phyloP scores from a whole-genome alignment of 208 protist species.

The Kentomonas sorsogonicus region DNA sequence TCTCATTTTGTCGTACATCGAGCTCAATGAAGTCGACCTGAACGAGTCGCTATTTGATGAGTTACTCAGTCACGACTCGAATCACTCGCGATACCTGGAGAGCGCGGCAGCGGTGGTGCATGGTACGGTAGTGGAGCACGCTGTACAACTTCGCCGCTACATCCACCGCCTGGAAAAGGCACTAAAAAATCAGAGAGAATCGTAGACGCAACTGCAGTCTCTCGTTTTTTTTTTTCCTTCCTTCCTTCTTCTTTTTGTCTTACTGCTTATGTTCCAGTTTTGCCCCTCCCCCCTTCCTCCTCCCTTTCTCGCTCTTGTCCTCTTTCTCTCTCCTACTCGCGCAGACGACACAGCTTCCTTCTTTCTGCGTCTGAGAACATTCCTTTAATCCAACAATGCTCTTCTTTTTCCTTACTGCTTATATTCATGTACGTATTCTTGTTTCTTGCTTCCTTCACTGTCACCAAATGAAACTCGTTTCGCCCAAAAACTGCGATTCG shows the following conservation, averaged over 20 bases:
- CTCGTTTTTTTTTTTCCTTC: conserved; percentile 3
- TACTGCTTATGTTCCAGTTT: background rate
- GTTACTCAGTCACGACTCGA: no score
- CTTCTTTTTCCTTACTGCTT: background rate
- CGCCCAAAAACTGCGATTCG: background rate
- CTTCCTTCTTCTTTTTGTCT: background rate
- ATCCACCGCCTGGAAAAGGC: conserved; percentile 11
- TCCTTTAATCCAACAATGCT: background rate
- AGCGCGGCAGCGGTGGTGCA: conserved; percentile 17
- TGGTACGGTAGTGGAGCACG: conserved; percentile 17
- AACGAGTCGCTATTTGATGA: no score
- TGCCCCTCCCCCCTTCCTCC: no score
- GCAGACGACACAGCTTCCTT: no score
- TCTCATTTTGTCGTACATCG: no score
- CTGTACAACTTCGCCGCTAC: conserved; percentile 20
- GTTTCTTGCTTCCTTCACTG: background rate
- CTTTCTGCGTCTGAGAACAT: background rate
- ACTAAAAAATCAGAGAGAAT: conserved; percentile 9
- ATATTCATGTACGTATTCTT: background rate
- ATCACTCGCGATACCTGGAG: no score
- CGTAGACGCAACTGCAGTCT: background rate
- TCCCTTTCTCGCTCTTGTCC: no score
- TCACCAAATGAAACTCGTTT: background rate
- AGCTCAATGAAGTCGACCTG: no score
- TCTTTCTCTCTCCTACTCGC: no score